Evolutionary conservation across 2,329 filamentous ascomycete genomes (phyloP), one percentile per base, ranked within the genome.

Genomic region (Paecilomyces fulvus): DNA sequence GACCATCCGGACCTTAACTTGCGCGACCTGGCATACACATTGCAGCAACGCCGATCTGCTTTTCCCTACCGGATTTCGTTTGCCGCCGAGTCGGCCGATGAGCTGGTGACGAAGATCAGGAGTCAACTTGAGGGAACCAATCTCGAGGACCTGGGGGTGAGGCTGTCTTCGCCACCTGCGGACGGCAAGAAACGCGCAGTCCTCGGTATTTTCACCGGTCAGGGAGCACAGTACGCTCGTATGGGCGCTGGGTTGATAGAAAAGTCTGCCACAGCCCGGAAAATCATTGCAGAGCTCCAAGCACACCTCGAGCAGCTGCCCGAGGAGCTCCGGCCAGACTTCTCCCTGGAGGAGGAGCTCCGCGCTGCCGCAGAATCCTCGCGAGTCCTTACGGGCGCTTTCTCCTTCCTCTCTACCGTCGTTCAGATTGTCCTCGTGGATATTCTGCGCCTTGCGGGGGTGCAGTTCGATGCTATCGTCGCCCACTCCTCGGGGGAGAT

Each of bases 401-500:
- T 25, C 23, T 25, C 23, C 23, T 25, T 62, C 4, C 43, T 65
- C 9, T 66, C 64, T 48, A 61, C 62, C 11, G 65, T 62, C 9
- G 25, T 67, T 0, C 65, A 67, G 53, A 55, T 67, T 9, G 55
- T 53, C 1, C 48, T 65, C 1, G 60, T 65, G 3, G 56, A 61
- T 14, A 43, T 66, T 11, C 55, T 67, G 21, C 52, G 55, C 0
- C 52, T 61, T 1, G 67, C 67, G 14, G 70, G 70, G 8, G 56
- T 78, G n/a, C 54, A 49, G 0, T 68, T 75, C 3, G 33, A 53
- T 8, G 69, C 67, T 1, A 73, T 76, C 1, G 69, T 78, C 3
- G 77, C 78, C 17, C 78, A 80, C 61, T 79, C 76, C 0, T 75
- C 73, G 0, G 78, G 78, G 6, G 78, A 80, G 60, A 79, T 80